A percentile compares a stretch with the other conserved stretches of the same genome.
Evolutionary conservation across 805 yeast species (phyloP).

Genomic region (Isabelozyma gotoi): DNA sequence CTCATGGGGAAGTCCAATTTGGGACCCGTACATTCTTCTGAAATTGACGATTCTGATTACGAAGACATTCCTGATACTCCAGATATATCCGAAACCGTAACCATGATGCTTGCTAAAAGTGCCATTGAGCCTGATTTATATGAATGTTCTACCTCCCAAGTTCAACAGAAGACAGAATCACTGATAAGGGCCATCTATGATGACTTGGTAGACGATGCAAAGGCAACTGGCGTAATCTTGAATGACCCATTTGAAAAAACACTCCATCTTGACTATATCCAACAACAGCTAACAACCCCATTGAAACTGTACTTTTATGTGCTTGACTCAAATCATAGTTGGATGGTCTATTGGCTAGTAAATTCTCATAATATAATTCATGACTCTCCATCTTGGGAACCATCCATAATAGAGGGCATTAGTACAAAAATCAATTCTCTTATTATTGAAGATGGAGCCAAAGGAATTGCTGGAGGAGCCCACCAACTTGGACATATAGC

Average conservation of each 20-base stretch:
- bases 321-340: constrained; percentile 87
- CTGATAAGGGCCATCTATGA: constrained; percentile 29
- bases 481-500: constrained; percentile 86
- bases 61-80: constrained; percentile 18
- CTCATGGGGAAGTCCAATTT: constrained; percentile 15
- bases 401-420: constrained; percentile 8
- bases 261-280: constrained; percentile 45
- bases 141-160: constrained; percentile 33
- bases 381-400: constrained; percentile 10
- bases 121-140: constrained; percentile 22
- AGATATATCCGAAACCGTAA: constrained; percentile 4
- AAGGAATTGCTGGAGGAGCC: constrained; percentile 83
- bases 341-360: constrained; percentile 85
- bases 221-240: constrained; percentile 6
- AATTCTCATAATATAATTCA: constrained; percentile 37
- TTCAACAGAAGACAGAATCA: constrained; percentile 34
- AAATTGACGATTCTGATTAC: constrained; percentile 14
- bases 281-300: constrained; percentile 35
- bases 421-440: constrained; percentile 23
- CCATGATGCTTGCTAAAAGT: constrained; percentile 11
- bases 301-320: constrained; percentile 53
- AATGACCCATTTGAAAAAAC: constrained; percentile 15
- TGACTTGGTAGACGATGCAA: constrained; percentile 10
- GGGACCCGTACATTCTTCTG: constrained; percentile 1
- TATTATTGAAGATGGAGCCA: constrained; percentile 29